Percentiles rank a stretch among this genome's conserved stretches.
These are phyloP conservation scores for Phytophthora hybrid DNA, from an alignment of 352 stramenopile genomes.

Conservation along the genomic window DNA sequence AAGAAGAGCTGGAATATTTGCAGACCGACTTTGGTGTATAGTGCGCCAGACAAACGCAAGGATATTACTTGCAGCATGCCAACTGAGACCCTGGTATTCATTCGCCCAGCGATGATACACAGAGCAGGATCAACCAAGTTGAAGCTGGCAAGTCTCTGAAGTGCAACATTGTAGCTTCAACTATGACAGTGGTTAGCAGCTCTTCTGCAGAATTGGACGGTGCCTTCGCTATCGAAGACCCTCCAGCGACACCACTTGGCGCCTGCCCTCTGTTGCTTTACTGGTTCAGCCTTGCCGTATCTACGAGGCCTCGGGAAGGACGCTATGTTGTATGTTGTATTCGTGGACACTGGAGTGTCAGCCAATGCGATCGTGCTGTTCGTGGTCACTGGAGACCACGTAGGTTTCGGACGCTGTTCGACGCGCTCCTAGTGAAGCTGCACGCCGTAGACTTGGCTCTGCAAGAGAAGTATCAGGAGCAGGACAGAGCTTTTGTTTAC, in stretches of 20 bases:
- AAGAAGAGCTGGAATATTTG: too few relatives aligned
- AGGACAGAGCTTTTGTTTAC: conserved; percentile 43
- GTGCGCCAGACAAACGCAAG: too few relatives aligned
- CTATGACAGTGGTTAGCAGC: conserved; percentile 2
- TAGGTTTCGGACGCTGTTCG: conserved; percentile 28
- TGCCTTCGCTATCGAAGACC: conserved; percentile 2
- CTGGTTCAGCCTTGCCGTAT: not conserved
- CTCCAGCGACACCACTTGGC: not conserved
- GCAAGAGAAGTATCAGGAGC: conserved; percentile 10
- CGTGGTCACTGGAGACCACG: conserved; percentile 5
- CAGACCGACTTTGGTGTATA: too few relatives aligned
- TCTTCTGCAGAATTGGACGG: conserved; percentile 11
- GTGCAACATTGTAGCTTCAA: too few relatives aligned
- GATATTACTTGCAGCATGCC: too few relatives aligned
- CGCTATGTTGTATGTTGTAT: conserved; percentile 21
- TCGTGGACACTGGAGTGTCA: conserved; percentile 28
- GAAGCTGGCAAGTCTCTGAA: too few relatives aligned
- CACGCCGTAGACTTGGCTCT: conserved; percentile 43
- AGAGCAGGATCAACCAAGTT: too few relatives aligned
- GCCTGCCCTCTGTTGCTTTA: not conserved
- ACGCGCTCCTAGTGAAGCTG: conserved; percentile 23
- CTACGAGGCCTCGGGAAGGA: conserved; percentile 7
- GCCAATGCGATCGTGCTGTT: conserved; percentile 30
- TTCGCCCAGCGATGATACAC: too few relatives aligned
- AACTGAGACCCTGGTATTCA: too few relatives aligned